Percentiles rank a stretch among this genome's conserved stretches.
phyloP scores from a whole-genome alignment of 2,329 filamentous ascomycete genomes.

The Colletotrichum tamarilloi region DNA sequence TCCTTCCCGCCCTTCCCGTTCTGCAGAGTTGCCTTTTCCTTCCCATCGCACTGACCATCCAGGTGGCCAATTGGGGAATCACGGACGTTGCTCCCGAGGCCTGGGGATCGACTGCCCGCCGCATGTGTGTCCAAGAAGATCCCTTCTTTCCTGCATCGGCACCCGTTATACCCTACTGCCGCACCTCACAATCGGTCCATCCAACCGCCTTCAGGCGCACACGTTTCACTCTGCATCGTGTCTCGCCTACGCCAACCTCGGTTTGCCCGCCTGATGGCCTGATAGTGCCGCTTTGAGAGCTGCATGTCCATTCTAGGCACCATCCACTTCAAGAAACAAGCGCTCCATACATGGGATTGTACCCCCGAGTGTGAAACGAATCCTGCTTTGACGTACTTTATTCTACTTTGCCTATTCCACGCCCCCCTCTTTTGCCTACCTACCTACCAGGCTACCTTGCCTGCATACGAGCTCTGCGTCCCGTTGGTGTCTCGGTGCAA shows the following conservation, averaged over 20 bases:
- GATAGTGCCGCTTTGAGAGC: not conserved
- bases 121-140: constrained; percentile 14
- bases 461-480: not conserved
- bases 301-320: not conserved
- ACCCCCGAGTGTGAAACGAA: constrained; percentile 23
- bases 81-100: constrained; percentile 5
- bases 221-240: not conserved
- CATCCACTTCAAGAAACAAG: not conserved
- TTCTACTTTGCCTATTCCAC: not conserved
- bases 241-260: not conserved
- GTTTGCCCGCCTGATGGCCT: not conserved
- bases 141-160: constrained; percentile 18
- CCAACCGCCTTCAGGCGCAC: not conserved
- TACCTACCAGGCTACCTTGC: no score
- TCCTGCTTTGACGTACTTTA: constrained; percentile 3
- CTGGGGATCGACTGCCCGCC: not conserved
- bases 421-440: not conserved
- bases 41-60: not conserved
- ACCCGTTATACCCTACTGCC: not conserved
- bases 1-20: not conserved
- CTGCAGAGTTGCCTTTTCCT: not conserved
- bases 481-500: not conserved
- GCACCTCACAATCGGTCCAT: not conserved
- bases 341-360: constrained; percentile 11
- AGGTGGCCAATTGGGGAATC: constrained; percentile 28